These are phyloP conservation scores for Trichosanthes truncata DNA, from an alignment of 306 rosid genomes.

Conservation along the genomic window DNA sequence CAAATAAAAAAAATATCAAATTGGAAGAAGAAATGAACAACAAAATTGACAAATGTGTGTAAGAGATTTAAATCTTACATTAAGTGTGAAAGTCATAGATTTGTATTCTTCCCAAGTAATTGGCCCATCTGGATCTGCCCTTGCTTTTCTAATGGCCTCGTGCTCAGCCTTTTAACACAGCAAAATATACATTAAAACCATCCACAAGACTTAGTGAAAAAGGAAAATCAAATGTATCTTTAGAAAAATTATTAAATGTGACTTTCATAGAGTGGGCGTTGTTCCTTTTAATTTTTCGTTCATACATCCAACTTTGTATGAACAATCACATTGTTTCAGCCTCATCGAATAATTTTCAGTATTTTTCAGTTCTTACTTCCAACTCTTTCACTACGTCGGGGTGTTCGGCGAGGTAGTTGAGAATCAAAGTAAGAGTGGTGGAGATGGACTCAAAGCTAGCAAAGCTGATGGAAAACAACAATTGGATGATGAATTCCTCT, in stretches of 20 bases:
- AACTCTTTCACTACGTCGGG: background rate
- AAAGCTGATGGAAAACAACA: background rate
- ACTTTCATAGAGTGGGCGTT: background rate
- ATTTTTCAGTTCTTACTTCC: background rate
- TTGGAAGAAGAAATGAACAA: background rate
- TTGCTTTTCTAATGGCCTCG: conserved; percentile 6
- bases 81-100: conserved; percentile 19
- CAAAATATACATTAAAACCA: too few relatives aligned
- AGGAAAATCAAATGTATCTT: too few relatives aligned
- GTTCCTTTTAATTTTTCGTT: background rate
- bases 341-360: background rate
- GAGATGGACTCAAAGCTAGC: conserved; percentile 11
- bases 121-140: conserved; percentile 4
- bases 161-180: conserved; percentile 14
- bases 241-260: background rate
- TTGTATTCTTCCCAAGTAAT: conserved; percentile 25
- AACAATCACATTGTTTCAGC: background rate
- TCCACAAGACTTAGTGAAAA: too few relatives aligned
- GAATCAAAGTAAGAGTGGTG: background rate
- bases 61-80: background rate
- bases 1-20: background rate
- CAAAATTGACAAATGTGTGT: background rate
- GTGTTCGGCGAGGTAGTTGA: background rate
- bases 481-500: conserved; percentile 14
- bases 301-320: background rate